These are phyloP conservation scores for Ustilaginoidea virens DNA, from an alignment of 2,329 filamentous ascomycete genomes.

Conservation along the genomic window DNA sequence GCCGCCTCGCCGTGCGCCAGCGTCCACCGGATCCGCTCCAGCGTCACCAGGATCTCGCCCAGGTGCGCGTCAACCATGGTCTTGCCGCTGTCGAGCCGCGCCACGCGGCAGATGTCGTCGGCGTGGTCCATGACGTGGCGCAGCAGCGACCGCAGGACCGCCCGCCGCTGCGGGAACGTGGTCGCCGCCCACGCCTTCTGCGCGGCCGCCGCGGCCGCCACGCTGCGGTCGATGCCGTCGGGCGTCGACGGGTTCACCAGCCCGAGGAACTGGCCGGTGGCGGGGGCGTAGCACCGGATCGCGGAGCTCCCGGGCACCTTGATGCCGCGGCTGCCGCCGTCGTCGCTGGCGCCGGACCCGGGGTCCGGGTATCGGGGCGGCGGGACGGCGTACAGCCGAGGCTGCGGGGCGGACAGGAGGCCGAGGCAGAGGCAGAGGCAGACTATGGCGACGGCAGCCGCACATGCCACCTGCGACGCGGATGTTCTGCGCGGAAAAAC, in stretches of 20 bases:
- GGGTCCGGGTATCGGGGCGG: slow-evolving; percentile 43
- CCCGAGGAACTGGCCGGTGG: slow-evolving; percentile 73
- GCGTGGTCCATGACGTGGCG: slow-evolving; percentile 80
- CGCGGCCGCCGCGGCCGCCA: slow-evolving; percentile 57
- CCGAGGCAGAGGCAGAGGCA: slow-evolving; percentile 16
- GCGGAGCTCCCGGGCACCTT: slow-evolving; percentile 50
- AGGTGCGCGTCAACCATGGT: slow-evolving; percentile 88
- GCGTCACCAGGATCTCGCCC: slow-evolving; percentile 87
- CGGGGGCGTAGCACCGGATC: slow-evolving; percentile 78
- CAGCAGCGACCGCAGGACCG: slow-evolving; percentile 67
- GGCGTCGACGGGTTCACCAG: slow-evolving; percentile 61
- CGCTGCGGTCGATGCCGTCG: slow-evolving; percentile 62
- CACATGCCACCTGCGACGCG: slow-evolving; percentile 8
- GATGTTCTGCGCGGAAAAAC: background rate
- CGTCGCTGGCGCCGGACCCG: too few relatives aligned
- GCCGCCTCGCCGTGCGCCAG: slow-evolving; percentile 79
- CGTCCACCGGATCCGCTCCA: slow-evolving; percentile 90
- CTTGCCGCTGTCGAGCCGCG: slow-evolving; percentile 88
- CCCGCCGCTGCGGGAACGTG: slow-evolving; percentile 59
- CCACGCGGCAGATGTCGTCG: slow-evolving; percentile 68
- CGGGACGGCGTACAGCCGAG: slow-evolving; percentile 44
- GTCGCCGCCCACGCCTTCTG: slow-evolving; percentile 68
- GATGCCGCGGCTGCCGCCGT: slow-evolving; percentile 40
- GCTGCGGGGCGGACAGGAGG: slow-evolving; percentile 14
- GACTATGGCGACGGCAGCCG: slow-evolving; percentile 12